These are phyloP conservation scores for Crataegus laevigata DNA, from an alignment of 306 rosid species.

Conservation along the genomic window DNA sequence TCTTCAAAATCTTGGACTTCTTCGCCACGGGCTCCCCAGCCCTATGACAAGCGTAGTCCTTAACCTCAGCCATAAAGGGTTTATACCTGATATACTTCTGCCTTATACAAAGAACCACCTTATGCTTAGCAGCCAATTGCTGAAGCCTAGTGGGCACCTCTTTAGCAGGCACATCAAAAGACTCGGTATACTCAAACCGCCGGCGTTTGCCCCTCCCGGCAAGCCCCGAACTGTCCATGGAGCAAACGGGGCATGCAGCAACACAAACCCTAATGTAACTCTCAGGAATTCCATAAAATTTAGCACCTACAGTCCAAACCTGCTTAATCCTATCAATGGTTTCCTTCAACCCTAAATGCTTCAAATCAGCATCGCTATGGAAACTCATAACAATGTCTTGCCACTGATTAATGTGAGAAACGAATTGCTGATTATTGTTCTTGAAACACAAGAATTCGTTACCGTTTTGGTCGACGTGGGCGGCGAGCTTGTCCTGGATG, in stretches of 20 bases:
- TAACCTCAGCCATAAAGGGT: constrained; percentile 99
- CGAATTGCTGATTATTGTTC: constrained; percentile 84
- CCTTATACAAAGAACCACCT: constrained; percentile 91
- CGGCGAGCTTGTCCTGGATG: constrained; percentile 85
- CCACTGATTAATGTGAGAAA: constrained; percentile 82
- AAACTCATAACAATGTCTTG: constrained; percentile 77
- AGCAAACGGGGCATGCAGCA: constrained; percentile 69
- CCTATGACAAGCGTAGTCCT: constrained; percentile 96
- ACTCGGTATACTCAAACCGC: constrained; percentile 86
- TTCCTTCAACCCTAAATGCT: constrained; percentile 73
- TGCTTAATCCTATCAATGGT: constrained; percentile 87
- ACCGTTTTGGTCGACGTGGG: constrained; percentile 49
- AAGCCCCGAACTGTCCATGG: constrained; percentile 37
- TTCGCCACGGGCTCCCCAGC: constrained; percentile 89
- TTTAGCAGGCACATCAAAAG: constrained; percentile 84
- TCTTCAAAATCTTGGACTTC: constrained; percentile 73
- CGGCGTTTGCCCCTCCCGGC: constrained; percentile 59
- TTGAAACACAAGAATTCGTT: constrained; percentile 83
- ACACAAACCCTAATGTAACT: constrained; percentile 90
- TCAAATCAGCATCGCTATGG: constrained; percentile 75
- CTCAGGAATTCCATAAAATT: constrained; percentile 93
- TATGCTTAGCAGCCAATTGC: constrained; percentile 83
- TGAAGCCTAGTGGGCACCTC: constrained; percentile 82
- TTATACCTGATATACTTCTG: constrained; percentile 98
- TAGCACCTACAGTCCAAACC: constrained; percentile 96